These are phyloP conservation scores for Candida neerlandica DNA, from an alignment of 1,139 yeast species.

Conservation along the genomic window DNA sequence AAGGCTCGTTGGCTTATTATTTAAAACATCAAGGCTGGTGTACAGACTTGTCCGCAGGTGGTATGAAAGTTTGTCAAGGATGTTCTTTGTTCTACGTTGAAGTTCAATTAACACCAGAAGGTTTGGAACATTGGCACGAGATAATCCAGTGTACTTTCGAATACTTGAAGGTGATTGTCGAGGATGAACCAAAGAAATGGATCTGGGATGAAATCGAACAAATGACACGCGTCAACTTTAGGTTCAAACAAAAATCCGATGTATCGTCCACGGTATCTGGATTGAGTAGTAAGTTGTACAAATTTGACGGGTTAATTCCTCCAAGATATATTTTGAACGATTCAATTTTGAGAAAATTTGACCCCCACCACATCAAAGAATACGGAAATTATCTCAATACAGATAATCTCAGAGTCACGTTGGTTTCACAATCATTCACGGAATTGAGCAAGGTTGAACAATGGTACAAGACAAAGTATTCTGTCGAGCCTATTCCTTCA, in stretches of 20 bases:
- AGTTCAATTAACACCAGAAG: constrained; percentile 74
- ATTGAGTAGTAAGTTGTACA: constrained; percentile 47
- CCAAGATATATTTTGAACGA: constrained; percentile 61
- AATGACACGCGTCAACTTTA: constrained; percentile 55
- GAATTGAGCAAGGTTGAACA: constrained; percentile 55
- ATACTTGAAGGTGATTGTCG: constrained; percentile 61
- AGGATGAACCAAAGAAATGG: constrained; percentile 60
- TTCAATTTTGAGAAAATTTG: constrained; percentile 60
- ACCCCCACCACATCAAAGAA: constrained; percentile 54
- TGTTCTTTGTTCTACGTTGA: constrained; percentile 67
- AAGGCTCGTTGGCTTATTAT: constrained; percentile 74
- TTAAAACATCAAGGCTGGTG: constrained; percentile 79
- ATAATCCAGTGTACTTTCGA: constrained; percentile 65
- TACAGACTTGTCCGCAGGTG: constrained; percentile 74
- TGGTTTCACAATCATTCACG: constrained; percentile 54
- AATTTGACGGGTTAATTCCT: constrained; percentile 55
- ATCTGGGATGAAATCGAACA: constrained; percentile 52
- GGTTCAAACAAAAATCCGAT: constrained; percentile 65
- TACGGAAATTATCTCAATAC: constrained; percentile 54
- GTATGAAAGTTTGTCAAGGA: constrained; percentile 68
- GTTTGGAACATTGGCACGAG: constrained; percentile 64
- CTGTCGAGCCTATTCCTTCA: constrained; percentile 45
- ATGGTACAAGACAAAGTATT: constrained; percentile 91
- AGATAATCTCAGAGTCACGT: constrained; percentile 60
- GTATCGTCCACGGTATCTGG: constrained; percentile 64